These are phyloP conservation scores for Emmonsia crescens DNA, from an alignment of 2,329 filamentous ascomycete species.

Conservation along the genomic window DNA sequence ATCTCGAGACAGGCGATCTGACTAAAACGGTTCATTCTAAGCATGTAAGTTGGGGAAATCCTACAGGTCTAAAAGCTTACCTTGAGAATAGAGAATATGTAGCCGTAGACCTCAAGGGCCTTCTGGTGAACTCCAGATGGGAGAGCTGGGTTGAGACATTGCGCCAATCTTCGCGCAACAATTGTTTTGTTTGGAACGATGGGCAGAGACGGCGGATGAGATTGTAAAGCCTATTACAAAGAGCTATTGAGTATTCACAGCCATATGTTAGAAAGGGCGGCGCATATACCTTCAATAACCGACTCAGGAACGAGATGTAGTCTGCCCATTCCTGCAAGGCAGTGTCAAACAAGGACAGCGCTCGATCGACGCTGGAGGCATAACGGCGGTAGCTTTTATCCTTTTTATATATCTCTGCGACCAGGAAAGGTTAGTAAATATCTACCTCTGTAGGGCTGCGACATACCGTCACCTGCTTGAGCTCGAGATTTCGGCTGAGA, in stretches of 20 bases:
- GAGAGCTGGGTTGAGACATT: slow-evolving; percentile 86
- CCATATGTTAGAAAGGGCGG: neutral
- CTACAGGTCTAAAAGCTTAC: slow-evolving; percentile 24
- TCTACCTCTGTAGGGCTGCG: neutral
- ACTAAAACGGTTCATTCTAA: slow-evolving; percentile 23
- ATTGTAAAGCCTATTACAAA: slow-evolving; percentile 63
- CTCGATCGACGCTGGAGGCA: slow-evolving; percentile 75
- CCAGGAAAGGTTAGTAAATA: slow-evolving; percentile 1
- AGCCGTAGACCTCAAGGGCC: slow-evolving; percentile 82
- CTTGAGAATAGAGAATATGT: slow-evolving; percentile 78
- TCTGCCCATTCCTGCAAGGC: slow-evolving; percentile 97
- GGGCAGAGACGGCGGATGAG: slow-evolving; percentile 60
- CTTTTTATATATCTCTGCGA: slow-evolving; percentile 36
- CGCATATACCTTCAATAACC: slow-evolving; percentile 67
- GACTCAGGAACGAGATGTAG: slow-evolving; percentile 93
- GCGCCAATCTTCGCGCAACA: slow-evolving; percentile 82
- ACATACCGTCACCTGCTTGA: slow-evolving; percentile 62
- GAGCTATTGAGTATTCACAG: slow-evolving; percentile 1
- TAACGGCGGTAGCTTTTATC: slow-evolving; percentile 74
- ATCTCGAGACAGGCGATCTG: slow-evolving; percentile 67
- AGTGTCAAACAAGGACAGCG: slow-evolving; percentile 81
- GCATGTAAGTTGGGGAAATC: neutral
- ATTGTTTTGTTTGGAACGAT: slow-evolving; percentile 70
- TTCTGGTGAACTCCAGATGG: slow-evolving; percentile 98
- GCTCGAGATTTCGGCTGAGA: slow-evolving; percentile 67